Evolutionary conservation across 805 yeast genomes (phyloP).

Genomic region (Candida vartiovaarae): DNA sequence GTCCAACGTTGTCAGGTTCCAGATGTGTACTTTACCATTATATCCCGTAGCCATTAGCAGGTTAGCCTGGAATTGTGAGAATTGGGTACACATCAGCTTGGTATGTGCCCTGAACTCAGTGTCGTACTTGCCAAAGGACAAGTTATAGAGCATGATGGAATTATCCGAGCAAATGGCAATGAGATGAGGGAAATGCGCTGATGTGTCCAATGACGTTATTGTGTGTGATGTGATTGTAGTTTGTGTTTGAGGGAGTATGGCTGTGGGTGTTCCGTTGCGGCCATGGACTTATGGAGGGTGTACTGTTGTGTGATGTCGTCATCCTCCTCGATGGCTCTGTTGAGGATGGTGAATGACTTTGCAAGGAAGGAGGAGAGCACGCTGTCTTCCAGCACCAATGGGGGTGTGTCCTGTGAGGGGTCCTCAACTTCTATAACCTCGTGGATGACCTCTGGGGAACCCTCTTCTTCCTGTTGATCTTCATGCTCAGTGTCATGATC

Average conservation of each 20-base stretch:
- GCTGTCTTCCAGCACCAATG: constrained; percentile 4
- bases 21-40: constrained; percentile 44
- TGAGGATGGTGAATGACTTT: constrained; percentile 19
- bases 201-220: constrained; percentile 14
- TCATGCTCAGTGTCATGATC: background rate
- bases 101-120: constrained; percentile 35
- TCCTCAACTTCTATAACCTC: constrained; percentile 1
- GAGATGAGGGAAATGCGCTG: constrained; percentile 16
- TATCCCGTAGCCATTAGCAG: constrained; percentile 41
- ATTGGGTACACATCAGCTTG: constrained; percentile 31
- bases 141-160: constrained; percentile 17
- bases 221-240: constrained; percentile 7
- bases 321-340: constrained; percentile 23
- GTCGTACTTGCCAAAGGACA: constrained; percentile 24
- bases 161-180: constrained; percentile 14
- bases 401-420: background rate
- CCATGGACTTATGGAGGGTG: constrained; percentile 4
- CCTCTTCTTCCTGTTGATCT: constrained; percentile 2
- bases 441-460: background rate
- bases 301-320: constrained; percentile 19
- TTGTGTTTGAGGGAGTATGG: constrained; percentile 3
- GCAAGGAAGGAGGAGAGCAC: constrained; percentile 13
- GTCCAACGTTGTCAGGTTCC: constrained; percentile 30
- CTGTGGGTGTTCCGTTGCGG: constrained; percentile 5
- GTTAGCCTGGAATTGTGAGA: constrained; percentile 32